phyloP scores from a whole-genome alignment of 202 grass and related monocot genomes.

The Setaria viridis region DNA sequence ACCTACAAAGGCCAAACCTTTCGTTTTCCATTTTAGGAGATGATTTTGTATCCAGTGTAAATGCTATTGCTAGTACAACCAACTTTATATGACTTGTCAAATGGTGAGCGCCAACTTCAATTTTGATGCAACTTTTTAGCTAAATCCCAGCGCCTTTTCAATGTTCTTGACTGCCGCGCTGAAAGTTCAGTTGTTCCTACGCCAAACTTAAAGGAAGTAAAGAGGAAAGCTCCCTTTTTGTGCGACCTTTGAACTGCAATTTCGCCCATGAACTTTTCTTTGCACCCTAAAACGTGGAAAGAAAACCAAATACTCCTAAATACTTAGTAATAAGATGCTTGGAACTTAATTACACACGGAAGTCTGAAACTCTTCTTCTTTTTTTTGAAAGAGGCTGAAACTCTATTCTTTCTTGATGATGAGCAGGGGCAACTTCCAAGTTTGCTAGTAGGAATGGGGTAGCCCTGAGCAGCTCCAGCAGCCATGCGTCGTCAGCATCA shows the following conservation, averaged over 20 bases:
- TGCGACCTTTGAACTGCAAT: neutral
- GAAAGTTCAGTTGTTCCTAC: neutral
- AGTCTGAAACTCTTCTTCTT: neutral
- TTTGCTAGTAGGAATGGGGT: conserved; percentile 50
- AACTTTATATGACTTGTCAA: conserved; percentile 37
- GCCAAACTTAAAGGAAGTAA: neutral
- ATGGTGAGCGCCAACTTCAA: conserved; percentile 1
- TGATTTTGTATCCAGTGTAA: neutral
- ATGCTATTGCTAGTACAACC: neutral
- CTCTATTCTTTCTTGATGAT: neutral
- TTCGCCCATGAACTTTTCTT: neutral
- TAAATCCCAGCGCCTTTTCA: neutral
- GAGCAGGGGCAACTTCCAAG: conserved; percentile 44
- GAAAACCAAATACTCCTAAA: neutral
- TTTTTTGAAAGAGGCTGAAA: neutral
- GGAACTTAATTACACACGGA: neutral
- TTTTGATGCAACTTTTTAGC: conserved; percentile 9
- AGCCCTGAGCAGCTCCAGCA: conserved; percentile 58
- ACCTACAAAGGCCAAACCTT: neutral
- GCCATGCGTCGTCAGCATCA: conserved; percentile 58
- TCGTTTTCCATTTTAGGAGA: neutral
- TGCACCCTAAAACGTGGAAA: neutral
- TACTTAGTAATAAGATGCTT: neutral
- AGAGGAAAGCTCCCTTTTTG: conserved; percentile 11
- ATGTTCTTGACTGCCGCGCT: conserved; percentile 31